These are phyloP conservation scores for Aspergillus phoenicis DNA, from an alignment of 2,329 filamentous ascomycete genomes.

Conservation along the genomic window DNA sequence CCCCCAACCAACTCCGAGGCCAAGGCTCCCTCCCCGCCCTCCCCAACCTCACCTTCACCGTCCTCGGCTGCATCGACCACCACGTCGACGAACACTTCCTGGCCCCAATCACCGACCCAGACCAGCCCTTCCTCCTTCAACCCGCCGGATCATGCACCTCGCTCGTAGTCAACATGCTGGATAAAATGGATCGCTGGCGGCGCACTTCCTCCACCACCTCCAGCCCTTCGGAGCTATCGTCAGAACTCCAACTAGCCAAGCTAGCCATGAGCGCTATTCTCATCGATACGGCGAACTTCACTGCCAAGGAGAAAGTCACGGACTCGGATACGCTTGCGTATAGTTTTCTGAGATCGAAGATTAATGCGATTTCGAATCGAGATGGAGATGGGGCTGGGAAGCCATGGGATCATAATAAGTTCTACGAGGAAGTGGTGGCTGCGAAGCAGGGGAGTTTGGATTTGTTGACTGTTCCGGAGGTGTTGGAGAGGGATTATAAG, in stretches of 20 bases:
- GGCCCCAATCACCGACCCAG: slow-evolving; percentile 40
- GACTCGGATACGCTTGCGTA: slow-evolving; percentile 54
- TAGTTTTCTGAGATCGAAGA: slow-evolving; percentile 55
- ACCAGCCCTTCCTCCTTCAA: slow-evolving; percentile 55
- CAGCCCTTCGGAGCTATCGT: slow-evolving; percentile 20
- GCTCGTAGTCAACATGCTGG: slow-evolving; percentile 55
- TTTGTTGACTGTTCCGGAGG: slow-evolving; percentile 56
- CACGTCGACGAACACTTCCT: slow-evolving; percentile 62
- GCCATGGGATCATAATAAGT: slow-evolving; percentile 50
- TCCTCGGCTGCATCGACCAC: slow-evolving; percentile 63
- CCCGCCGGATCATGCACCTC: slow-evolving; percentile 63
- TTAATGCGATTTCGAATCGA: slow-evolving; percentile 26
- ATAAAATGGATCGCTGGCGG: slow-evolving; percentile 50
- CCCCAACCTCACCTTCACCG: slow-evolving; percentile 44
- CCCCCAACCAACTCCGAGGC: slow-evolving; percentile 47
- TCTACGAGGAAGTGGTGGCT: slow-evolving; percentile 55
- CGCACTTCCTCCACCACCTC: slow-evolving; percentile 23
- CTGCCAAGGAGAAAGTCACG: slow-evolving; percentile 47
- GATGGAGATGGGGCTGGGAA: not conserved
- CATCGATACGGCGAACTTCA: slow-evolving; percentile 49
- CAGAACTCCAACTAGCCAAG: slow-evolving; percentile 37
- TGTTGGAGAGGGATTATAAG: slow-evolving; percentile 66
- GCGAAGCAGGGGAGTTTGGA: slow-evolving; percentile 60
- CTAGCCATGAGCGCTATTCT: slow-evolving; percentile 47
- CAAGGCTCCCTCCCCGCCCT: slow-evolving; percentile 53